These are phyloP conservation scores for Papiliotrema nemorosa DNA, from an alignment of 1,284 basidiomycete genomes.

Conservation along the genomic window DNA sequence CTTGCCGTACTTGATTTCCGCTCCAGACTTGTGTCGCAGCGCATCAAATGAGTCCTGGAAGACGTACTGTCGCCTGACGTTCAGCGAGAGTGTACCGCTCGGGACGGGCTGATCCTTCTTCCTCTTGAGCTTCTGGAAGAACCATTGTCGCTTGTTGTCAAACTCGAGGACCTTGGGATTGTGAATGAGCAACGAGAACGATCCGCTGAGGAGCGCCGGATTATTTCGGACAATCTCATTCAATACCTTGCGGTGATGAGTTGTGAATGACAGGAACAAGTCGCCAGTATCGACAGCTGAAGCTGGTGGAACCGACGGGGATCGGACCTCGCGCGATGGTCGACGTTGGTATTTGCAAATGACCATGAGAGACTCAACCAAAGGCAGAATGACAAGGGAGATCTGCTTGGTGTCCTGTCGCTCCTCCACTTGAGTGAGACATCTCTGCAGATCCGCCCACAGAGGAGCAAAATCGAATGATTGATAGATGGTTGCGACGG, in stretches of 20 bases:
- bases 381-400: conserved; percentile 80
- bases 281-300: conserved; percentile 62
- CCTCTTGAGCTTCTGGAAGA: conserved; percentile 91
- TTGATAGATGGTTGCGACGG: conserved; percentile 75
- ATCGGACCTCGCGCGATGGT: conserved; percentile 17
- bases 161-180: conserved; percentile 98
- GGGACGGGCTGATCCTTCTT: conserved; percentile 71
- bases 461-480: conserved; percentile 79
- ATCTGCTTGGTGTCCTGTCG: conserved; percentile 77
- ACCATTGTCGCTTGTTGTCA: conserved; percentile 99
- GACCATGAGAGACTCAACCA: conserved; percentile 95
- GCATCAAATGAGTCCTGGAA: conserved; percentile 97
- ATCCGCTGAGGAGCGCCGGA: conserved; percentile 95
- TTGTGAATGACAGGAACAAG: conserved; percentile 90
- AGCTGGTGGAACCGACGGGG: conserved; percentile 56
- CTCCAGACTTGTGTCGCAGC: conserved; percentile 82
- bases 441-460: conserved; percentile 82
- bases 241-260: conserved; percentile 87
- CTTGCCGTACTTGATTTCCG: conserved; percentile 98
- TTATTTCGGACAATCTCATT: conserved; percentile 98
- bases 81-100: conserved; percentile 79
- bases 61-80: conserved; percentile 86
- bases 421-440: conserved; percentile 74
- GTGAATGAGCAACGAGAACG: conserved; percentile 92
- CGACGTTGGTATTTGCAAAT: conserved; percentile 76